Conservation (phyloP, 139 green algal genomes). For the Yamagishiella unicocca region DNA sequence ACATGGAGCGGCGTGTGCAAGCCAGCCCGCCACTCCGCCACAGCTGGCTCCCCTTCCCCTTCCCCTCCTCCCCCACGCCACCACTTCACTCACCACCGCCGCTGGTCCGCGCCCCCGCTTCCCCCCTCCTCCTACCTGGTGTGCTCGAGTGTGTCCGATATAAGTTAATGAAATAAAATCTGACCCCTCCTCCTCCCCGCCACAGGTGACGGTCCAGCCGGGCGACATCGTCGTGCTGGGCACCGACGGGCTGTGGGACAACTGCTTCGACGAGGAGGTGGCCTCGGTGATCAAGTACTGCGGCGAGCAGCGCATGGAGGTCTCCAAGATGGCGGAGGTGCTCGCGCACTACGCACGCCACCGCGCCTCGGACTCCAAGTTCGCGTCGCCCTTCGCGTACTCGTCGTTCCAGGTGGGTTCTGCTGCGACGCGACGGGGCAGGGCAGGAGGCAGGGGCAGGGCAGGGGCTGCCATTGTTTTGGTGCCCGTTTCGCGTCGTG, state of each 20-base stretch:
- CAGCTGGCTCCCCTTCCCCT: too few species aligned
- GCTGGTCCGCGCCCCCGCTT: too few species aligned
- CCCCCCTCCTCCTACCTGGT: too few species aligned
- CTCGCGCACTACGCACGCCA: slow-evolving; percentile 69
- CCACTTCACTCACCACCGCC: too few species aligned
- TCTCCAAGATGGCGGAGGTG: slow-evolving; percentile 56
- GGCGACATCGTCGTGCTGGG: slow-evolving; percentile 94
- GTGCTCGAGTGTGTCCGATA: too few species aligned
- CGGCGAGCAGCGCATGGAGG: slow-evolving; percentile 53
- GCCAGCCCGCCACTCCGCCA: too few species aligned
- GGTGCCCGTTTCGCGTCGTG: background rate
- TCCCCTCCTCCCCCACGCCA: too few species aligned
- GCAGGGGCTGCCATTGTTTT: background rate
- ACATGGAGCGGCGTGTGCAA: too few species aligned
- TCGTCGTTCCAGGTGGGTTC: slow-evolving; percentile 69
- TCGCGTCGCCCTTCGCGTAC: slow-evolving; percentile 87
- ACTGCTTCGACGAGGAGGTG: slow-evolving; percentile 94
- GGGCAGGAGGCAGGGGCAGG: background rate
- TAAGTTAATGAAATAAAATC: too few species aligned
- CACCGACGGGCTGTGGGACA: slow-evolving; percentile 98
- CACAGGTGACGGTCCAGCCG: slow-evolving; percentile 73
- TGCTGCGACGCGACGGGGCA: background rate
- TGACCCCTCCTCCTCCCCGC: background rate
- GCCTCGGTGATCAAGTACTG: slow-evolving; percentile 56
- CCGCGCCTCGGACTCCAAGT: slow-evolving; percentile 74